These are phyloP conservation scores for Ascomycota sp. DNA, from an alignment of 2,329 filamentous ascomycete species.

Conservation along the genomic window DNA sequence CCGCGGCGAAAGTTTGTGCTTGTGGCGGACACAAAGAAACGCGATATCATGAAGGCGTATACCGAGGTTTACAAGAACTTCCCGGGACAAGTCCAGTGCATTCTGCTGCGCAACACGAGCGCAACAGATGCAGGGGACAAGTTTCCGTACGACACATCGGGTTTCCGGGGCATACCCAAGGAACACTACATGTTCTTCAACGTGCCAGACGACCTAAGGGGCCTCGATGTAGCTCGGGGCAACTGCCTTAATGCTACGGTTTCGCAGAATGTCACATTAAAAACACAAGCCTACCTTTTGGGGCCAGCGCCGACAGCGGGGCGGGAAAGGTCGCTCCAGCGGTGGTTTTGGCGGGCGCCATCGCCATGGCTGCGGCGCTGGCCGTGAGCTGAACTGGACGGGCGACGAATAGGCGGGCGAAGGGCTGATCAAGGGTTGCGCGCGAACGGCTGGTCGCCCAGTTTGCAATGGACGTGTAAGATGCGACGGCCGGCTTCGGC, in stretches of 20 bases:
- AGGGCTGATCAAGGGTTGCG: too few species aligned
- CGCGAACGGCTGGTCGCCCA: too few species aligned
- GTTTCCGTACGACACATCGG: slow-evolving; percentile 57
- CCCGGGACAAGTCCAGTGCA: slow-evolving; percentile 55
- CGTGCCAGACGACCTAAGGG: slow-evolving; percentile 45
- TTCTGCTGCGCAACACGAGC: slow-evolving; percentile 55
- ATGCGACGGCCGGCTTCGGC: too few species aligned
- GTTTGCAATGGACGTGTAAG: too few species aligned
- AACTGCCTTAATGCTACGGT: slow-evolving; percentile 46
- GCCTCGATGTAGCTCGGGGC: slow-evolving; percentile 45
- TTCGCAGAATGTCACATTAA: slow-evolving; percentile 52
- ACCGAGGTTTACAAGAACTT: slow-evolving; percentile 41
- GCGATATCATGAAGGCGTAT: slow-evolving; percentile 51
- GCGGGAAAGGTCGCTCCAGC: slow-evolving; percentile 11
- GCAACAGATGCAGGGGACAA: slow-evolving; percentile 44
- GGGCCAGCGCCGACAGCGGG: slow-evolving; percentile 14
- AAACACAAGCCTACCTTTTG: slow-evolving; percentile 37
- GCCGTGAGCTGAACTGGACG: too few species aligned
- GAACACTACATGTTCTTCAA: slow-evolving; percentile 63
- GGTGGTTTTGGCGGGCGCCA: too few species aligned
- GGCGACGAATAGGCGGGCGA: too few species aligned
- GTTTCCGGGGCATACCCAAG: slow-evolving; percentile 47
- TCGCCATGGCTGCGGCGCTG: too few species aligned
- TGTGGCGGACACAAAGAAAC: slow-evolving; percentile 57
- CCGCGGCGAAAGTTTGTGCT: slow-evolving; percentile 57